A percentile compares a stretch with the other conserved stretches of the same genome.
phyloP scores from a whole-genome alignment of 1,139 yeast genomes.

The Suhomyces bolitotheri region DNA sequence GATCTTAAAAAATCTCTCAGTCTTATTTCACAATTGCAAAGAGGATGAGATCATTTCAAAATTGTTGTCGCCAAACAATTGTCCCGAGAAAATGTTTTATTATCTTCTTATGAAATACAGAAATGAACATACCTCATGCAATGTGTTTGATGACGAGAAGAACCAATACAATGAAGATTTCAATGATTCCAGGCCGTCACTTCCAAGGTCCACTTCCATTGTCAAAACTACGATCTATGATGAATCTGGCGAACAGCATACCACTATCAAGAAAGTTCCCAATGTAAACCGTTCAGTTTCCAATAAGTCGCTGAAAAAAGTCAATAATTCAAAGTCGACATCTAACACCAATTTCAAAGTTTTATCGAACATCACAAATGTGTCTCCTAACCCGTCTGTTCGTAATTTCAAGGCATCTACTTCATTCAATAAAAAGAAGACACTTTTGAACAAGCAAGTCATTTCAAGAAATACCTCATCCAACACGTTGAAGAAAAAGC shows the following conservation, averaged over 20 bases:
- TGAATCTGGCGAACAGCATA: slow-evolving; percentile 31
- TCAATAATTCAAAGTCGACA: slow-evolving; percentile 7
- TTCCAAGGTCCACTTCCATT: slow-evolving; percentile 49
- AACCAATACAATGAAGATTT: slow-evolving; percentile 18
- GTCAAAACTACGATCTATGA: slow-evolving; percentile 45
- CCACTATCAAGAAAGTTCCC: slow-evolving; percentile 25
- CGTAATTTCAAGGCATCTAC: slow-evolving; percentile 40
- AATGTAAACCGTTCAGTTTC: slow-evolving; percentile 26
- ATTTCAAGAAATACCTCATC: slow-evolving; percentile 28
- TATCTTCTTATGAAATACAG: slow-evolving; percentile 80
- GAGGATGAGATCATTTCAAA: slow-evolving; percentile 59
- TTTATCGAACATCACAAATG: slow-evolving; percentile 35
- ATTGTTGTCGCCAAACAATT: slow-evolving; percentile 58
- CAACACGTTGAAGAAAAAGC: slow-evolving; percentile 6
- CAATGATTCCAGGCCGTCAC: slow-evolving; percentile 21
- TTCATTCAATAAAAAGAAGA: slow-evolving; percentile 41
- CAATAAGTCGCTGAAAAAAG: slow-evolving; percentile 16
- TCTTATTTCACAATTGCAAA: slow-evolving; percentile 87
- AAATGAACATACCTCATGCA: slow-evolving; percentile 56
- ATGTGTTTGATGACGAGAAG: slow-evolving; percentile 23
- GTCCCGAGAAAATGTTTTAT: slow-evolving; percentile 89
- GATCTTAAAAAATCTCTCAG: slow-evolving; percentile 80
- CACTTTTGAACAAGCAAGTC: slow-evolving; percentile 27
- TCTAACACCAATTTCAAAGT: slow-evolving; percentile 18
- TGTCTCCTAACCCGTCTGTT: slow-evolving; percentile 17